Evolutionary conservation across 352 stramenopile species (phyloP), one percentile per base, ranked within the genome.

Genomic region (Pythium brachiatum): DNA sequence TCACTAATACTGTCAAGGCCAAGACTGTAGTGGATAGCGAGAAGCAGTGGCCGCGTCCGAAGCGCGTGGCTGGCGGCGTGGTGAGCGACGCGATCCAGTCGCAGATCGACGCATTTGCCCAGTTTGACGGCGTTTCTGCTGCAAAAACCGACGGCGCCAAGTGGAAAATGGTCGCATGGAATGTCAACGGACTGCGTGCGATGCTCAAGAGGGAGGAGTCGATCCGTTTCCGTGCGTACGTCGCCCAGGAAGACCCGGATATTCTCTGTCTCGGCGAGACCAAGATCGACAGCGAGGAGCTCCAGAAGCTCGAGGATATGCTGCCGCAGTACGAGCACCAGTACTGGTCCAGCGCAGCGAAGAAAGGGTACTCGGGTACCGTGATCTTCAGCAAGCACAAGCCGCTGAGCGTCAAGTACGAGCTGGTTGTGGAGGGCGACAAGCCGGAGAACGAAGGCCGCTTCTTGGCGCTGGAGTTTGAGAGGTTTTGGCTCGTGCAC

Each of bases 221-320:
- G 55, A 62, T 80, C 52, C 79, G 89, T 47, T 70, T 94, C 39
- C 81, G 80, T 20, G 83, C 82, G 7, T 95, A 90, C 61, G 76
- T 92, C 46, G 76, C 76, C 11, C 78, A 90, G 57, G 86, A 95
- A 61, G 75, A 93, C 64, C 82, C 86, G 1, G 86, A 93, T 52
- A 74, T 95, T 57, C 64, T 93, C 26, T 95, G 86, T 60, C 66
- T 95, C n/a, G 89, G 86, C 38, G 86, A 95, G 73, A 95, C 81
- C 39, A 95, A 95, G 71, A 92, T 95, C 58, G 77, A 81, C 58
- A 57, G 52, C 21, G 79, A 86, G 36, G 81, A 92, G 72, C 72
- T 93, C 13, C 73, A 83, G 43, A 87, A 90, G 63, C 62, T 94
- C 18, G 83, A 92, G 63, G 70, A 91, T 29, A 70, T 89, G 23